Base-by-base conservation (phyloP, 441 rosid genomes). In the Viola pubescens region DNA sequence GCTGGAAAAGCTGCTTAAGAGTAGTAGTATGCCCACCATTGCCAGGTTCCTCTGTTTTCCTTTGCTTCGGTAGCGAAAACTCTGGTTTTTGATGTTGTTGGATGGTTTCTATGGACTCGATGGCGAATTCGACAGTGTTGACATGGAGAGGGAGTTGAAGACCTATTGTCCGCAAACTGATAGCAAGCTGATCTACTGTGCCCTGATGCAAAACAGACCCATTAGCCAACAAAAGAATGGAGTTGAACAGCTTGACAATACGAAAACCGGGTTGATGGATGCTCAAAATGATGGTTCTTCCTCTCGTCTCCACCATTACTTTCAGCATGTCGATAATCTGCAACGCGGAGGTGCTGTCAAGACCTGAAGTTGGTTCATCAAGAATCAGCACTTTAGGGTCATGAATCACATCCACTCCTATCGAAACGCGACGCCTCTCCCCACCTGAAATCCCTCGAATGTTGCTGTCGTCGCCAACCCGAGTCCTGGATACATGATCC, bases 301-400 rank as follows among this genome's bases (percentile, higher is more conserved):
- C 98, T 14, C 78, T 71, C 48, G 79, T 84, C 66, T 87, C 98
- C 0, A 94, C 97, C 98, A 92, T 92, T 4, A 70, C 71, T 71
- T 87, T 92, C 34, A 92, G 87, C 98, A 89, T 81, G 54, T 77
- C 84, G 6, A 92, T 77, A 49, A 87, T 84, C 70, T 85, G 98
- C 9, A 84, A 63, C 12, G 98, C 98, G 12, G 85, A 84, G 47
- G 79, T 80, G 65, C 97, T 89, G 56, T 92, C 98, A 48, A 92
- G 91, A 4, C 98, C 96, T 1, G 98, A 92, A 59, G 98, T 92
- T 43, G 98, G 98, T 56, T 92, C 98, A 60, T 92, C 98, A 55
- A 92, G 97, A 56, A 92, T 86, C 40, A 92, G 65, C 26, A 92
- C 94, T 72, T 79, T 71, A 0, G 98, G 98, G 51, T 89, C 94